Conservation (phyloP, 129 eudicot genomes). For the Lactuca saligna region DNA sequence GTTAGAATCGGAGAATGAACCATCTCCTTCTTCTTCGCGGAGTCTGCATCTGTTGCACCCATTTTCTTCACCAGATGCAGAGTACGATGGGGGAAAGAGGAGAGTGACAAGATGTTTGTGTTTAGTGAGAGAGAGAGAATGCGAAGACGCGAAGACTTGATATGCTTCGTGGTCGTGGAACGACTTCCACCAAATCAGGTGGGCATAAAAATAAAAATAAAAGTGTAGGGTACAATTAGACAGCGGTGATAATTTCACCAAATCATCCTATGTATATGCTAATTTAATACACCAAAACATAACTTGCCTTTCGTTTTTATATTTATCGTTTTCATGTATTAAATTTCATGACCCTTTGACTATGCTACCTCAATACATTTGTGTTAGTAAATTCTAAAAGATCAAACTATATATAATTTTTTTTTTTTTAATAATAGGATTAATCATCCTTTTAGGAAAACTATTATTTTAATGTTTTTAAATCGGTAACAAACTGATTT, state of each 20-base stretch:
- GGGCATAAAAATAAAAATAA: too few species aligned
- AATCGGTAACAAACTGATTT: too few species aligned
- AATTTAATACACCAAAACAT: background rate
- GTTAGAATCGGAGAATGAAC: constrained; percentile 85
- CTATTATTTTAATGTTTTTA: too few species aligned
- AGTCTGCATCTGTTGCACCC: constrained; percentile 20
- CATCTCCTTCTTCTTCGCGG: constrained; percentile 40
- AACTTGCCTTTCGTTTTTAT: background rate
- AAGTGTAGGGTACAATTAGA: background rate
- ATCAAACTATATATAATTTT: too few species aligned
- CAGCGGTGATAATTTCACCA: background rate
- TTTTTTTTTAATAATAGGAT: too few species aligned
- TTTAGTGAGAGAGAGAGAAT: background rate
- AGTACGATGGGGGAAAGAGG: background rate
- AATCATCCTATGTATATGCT: background rate
- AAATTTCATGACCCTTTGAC: too few species aligned
- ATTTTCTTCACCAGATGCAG: constrained; percentile 6
- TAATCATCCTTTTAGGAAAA: too few species aligned
- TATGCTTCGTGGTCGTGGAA: background rate
- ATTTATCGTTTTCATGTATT: background rate
- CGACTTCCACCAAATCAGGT: background rate
- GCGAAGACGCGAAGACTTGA: background rate
- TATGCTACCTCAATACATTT: too few species aligned
- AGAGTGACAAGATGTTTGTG: background rate
- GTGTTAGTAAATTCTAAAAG: too few species aligned